phyloP scores from a whole-genome alignment of 148 eudicot species.

The Vaccinium corymbosum region DNA sequence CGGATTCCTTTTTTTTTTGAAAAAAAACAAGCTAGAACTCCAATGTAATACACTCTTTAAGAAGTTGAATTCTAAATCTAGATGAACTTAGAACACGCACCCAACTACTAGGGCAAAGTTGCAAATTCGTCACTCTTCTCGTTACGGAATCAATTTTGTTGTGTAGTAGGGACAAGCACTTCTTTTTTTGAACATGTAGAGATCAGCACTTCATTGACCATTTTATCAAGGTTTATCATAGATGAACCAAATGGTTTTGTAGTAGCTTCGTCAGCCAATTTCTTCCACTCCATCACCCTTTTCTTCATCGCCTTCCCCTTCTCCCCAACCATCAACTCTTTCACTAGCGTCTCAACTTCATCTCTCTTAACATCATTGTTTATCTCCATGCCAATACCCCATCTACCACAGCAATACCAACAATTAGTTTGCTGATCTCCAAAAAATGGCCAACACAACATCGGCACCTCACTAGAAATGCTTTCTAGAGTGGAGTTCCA shows the following conservation, averaged over 20 bases:
- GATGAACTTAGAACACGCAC: no score
- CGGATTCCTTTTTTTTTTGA: no score
- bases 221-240: constrained; percentile 5
- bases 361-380: constrained; percentile 23
- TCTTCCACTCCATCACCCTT: constrained; percentile 23
- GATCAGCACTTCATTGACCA: constrained; percentile 7
- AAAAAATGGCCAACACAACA: constrained; percentile 22
- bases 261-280: constrained; percentile 18
- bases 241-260: constrained; percentile 12
- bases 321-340: constrained; percentile 16
- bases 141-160: no score
- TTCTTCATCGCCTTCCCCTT: constrained; percentile 19
- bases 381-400: constrained; percentile 26
- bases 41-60: no score
- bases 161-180: not conserved
- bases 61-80: no score
- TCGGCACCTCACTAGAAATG: constrained; percentile 15
- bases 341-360: constrained; percentile 22
- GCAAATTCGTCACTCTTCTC: no score
- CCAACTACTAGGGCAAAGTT: no score
- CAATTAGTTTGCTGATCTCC: constrained; percentile 23
- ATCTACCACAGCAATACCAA: constrained; percentile 22
- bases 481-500: constrained; percentile 37
- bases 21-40: no score
- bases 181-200: not conserved